These are phyloP conservation scores for Chalciporus pseudorubinellus DNA, from an alignment of 768 basidiomycete genomes.

Conservation along the genomic window DNA sequence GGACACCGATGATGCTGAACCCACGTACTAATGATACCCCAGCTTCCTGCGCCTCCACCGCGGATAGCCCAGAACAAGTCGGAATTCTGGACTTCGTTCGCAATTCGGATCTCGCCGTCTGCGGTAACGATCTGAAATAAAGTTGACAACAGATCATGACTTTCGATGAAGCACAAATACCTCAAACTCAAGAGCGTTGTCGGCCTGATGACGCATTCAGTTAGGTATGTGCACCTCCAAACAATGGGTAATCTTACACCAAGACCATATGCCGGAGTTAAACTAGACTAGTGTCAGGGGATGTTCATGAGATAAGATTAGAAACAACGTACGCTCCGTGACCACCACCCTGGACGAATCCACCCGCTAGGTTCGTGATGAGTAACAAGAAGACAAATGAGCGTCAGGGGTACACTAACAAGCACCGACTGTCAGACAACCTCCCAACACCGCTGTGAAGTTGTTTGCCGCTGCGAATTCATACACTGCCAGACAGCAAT, in stretches of 20 bases:
- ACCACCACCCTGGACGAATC: constrained; percentile 51
- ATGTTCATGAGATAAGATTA: background rate
- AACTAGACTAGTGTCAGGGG: constrained; percentile 1
- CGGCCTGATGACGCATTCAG: constrained; percentile 31
- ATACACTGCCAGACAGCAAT: background rate
- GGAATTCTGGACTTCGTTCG: constrained; percentile 40
- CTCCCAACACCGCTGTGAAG: background rate
- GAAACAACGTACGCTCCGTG: constrained; percentile 31
- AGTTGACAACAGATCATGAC: too few relatives aligned
- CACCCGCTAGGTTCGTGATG: constrained; percentile 37
- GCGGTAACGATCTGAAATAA: constrained; percentile 36
- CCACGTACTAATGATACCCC: constrained; percentile 36
- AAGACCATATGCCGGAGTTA: constrained; percentile 43
- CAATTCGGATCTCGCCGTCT: constrained; percentile 37
- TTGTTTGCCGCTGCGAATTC: background rate
- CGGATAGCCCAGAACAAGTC: constrained; percentile 57
- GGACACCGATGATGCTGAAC: too few relatives aligned
- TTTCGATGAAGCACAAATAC: constrained; percentile 5
- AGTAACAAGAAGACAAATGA: background rate
- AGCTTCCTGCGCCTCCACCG: constrained; percentile 54
- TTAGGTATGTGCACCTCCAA: background rate
- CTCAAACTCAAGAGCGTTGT: constrained; percentile 45
- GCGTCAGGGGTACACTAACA: constrained; percentile 6
- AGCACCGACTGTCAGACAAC: constrained; percentile 11
- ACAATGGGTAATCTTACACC: constrained; percentile 26